These are phyloP conservation scores for Didymosphaeria variabile DNA, from an alignment of 2,329 filamentous ascomycete species.

Conservation along the genomic window DNA sequence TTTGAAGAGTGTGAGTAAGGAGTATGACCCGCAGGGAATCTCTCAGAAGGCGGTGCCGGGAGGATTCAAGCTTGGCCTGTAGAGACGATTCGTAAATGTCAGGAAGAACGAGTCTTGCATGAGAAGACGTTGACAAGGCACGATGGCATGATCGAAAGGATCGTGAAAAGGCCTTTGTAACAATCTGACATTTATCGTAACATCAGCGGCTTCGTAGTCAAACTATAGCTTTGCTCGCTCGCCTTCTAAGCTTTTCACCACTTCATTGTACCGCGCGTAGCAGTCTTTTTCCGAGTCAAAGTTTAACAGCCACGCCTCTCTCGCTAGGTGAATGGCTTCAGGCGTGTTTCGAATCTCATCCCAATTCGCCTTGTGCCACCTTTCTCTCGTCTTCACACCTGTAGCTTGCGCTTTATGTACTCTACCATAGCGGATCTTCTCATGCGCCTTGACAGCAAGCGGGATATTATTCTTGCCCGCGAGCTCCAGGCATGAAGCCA, in stretches of 20 bases:
- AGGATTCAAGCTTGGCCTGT: conserved; percentile 43
- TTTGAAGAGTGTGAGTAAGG: conserved; percentile 40
- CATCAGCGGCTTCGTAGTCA: background rate
- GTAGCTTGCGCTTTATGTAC: conserved; percentile 40
- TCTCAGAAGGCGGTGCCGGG: conserved; percentile 49
- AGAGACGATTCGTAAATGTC: background rate
- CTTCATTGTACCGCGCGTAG: conserved; percentile 40
- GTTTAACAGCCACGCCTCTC: conserved; percentile 42
- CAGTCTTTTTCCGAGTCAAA: conserved; percentile 44
- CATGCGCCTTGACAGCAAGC: conserved; percentile 39
- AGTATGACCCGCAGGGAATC: conserved; percentile 47
- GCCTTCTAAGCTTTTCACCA: conserved; percentile 25
- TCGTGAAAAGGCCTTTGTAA: background rate
- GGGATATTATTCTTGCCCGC: conserved; percentile 37
- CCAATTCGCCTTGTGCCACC: conserved; percentile 44
- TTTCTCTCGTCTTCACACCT: conserved; percentile 41
- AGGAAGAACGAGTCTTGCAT: background rate
- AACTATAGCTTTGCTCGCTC: conserved; percentile 23
- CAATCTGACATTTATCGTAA: background rate
- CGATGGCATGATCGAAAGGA: background rate
- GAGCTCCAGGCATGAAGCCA: conserved; percentile 38
- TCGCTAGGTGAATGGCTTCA: conserved; percentile 38
- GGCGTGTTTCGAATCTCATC: conserved; percentile 35
- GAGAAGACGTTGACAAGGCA: background rate
- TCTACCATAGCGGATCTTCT: conserved; percentile 43